These are phyloP conservation scores for Hypsizygus marmoreus DNA, from an alignment of 768 basidiomycete genomes.

Conservation along the genomic window DNA sequence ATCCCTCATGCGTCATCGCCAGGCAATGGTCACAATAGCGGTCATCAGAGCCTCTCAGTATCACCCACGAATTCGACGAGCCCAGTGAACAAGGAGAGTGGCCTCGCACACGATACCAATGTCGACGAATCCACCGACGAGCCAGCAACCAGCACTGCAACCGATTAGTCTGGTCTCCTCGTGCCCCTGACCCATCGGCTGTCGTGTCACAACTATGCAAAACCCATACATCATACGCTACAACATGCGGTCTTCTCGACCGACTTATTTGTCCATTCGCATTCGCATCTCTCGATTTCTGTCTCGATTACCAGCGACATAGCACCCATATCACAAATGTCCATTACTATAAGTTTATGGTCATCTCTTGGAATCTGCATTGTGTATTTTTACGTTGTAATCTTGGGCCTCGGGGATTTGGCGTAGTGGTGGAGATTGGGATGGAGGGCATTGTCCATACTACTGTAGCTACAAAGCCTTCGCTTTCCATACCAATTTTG, in stretches of 20 bases:
- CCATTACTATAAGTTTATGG: slow-evolving; percentile 33
- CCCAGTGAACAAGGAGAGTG: slow-evolving; percentile 66
- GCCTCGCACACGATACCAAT: slow-evolving; percentile 42
- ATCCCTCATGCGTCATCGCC: slow-evolving; percentile 90
- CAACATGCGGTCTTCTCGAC: slow-evolving; percentile 14
- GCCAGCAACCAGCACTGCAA: slow-evolving; percentile 8
- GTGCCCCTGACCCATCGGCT: slow-evolving; percentile 3
- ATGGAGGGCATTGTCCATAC: slow-evolving; percentile 10
- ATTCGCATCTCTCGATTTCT: slow-evolving; percentile 24
- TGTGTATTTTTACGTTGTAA: slow-evolving; percentile 32
- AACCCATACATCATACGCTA: slow-evolving; percentile 20
- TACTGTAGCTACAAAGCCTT: slow-evolving; percentile 15
- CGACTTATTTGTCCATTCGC: slow-evolving; percentile 18
- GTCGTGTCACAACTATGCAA: slow-evolving; percentile 9
- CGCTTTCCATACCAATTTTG: slow-evolving; percentile 7
- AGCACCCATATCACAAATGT: slow-evolving; percentile 20
- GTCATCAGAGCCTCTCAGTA: slow-evolving; percentile 62
- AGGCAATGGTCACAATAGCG: slow-evolving; percentile 43
- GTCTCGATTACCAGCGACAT: slow-evolving; percentile 21
- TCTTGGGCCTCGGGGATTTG: slow-evolving; percentile 18
- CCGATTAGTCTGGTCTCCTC: slow-evolving; percentile 13
- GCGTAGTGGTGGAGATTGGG: slow-evolving; percentile 16
- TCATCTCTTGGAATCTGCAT: slow-evolving; percentile 40
- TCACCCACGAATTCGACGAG: slow-evolving; percentile 75
- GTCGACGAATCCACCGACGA: slow-evolving; percentile 32